Conservation (phyloP, 73 alveolate species). For the Tetrahymena thermophila region DNA sequence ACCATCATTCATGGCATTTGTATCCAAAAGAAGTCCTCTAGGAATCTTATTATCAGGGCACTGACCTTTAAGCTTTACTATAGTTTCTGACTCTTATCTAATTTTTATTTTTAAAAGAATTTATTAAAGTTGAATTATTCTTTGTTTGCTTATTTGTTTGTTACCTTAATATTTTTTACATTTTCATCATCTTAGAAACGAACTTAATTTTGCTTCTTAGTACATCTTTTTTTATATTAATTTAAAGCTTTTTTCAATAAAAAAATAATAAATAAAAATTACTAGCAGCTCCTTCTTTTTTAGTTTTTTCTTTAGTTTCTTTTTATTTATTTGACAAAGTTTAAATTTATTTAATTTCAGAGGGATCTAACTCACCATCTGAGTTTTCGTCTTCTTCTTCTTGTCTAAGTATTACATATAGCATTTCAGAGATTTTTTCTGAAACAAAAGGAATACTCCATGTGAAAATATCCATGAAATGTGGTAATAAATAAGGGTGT, state of each 20-base stretch:
- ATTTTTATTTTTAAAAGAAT: background rate
- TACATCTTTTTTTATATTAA: background rate
- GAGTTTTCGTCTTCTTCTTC: conserved; percentile 37
- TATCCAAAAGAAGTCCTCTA: conserved; percentile 76
- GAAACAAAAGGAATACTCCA: conserved; percentile 89
- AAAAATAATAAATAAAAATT: background rate
- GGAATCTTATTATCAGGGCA: conserved; percentile 91
- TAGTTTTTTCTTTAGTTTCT: background rate
- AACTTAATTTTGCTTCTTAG: conserved; percentile 17
- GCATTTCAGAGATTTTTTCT: conserved; percentile 82
- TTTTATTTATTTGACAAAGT: background rate
- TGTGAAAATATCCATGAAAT: conserved; percentile 74
- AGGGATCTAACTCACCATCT: conserved; percentile 12
- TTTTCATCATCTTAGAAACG: conserved; percentile 42
- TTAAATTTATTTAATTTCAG: conserved; percentile 13
- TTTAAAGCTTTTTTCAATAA: background rate
- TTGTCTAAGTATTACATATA: conserved; percentile 35
- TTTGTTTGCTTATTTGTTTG: background rate
- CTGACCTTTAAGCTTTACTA: conserved; percentile 84
- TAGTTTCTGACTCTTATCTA: conserved; percentile 81
- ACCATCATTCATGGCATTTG: conserved; percentile 39
- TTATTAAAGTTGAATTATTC: background rate
- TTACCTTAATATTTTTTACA: conserved; percentile 31
- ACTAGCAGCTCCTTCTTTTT: background rate
- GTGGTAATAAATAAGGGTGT: conserved; percentile 87